These are phyloP conservation scores for Leccinum subtestaceum DNA, from an alignment of 768 basidiomycete species.

Conservation along the genomic window DNA sequence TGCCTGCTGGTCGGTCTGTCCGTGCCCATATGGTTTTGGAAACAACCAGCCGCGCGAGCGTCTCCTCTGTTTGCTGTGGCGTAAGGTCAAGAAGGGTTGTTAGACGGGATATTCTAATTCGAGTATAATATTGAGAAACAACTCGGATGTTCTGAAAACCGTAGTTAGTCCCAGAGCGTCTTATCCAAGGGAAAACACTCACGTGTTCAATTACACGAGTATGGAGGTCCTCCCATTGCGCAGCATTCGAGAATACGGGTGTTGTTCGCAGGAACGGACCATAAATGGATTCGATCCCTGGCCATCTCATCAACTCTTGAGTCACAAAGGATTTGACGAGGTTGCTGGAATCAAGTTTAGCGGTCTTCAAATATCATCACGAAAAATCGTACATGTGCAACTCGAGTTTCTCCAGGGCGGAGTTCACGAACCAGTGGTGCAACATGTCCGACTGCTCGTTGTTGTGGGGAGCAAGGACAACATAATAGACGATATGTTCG, in stretches of 20 bases:
- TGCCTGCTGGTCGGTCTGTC: constrained; percentile 86
- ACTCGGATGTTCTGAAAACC: constrained; percentile 85
- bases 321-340: constrained; percentile 93
- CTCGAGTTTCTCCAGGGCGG: constrained; percentile 76
- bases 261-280: constrained; percentile 80
- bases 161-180: background rate
- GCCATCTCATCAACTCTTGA: constrained; percentile 94
- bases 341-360: constrained; percentile 52
- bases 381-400: constrained; percentile 69
- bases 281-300: constrained; percentile 85
- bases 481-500: constrained; percentile 92
- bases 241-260: constrained; percentile 71
- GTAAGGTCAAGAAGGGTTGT: constrained; percentile 86
- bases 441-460: constrained; percentile 99
- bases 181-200: constrained; percentile 30
- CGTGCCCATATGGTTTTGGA: constrained; percentile 92
- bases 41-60: constrained; percentile 85
- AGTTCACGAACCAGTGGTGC: constrained; percentile 77
- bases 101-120: constrained; percentile 81
- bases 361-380: background rate
- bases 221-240: constrained; percentile 94
- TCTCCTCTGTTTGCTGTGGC: constrained; percentile 79
- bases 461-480: constrained; percentile 89
- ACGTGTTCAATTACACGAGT: constrained; percentile 97
- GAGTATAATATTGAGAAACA: constrained; percentile 90